Base-by-base conservation (phyloP, 805 yeast species). In the Starmera quercuum region DNA sequence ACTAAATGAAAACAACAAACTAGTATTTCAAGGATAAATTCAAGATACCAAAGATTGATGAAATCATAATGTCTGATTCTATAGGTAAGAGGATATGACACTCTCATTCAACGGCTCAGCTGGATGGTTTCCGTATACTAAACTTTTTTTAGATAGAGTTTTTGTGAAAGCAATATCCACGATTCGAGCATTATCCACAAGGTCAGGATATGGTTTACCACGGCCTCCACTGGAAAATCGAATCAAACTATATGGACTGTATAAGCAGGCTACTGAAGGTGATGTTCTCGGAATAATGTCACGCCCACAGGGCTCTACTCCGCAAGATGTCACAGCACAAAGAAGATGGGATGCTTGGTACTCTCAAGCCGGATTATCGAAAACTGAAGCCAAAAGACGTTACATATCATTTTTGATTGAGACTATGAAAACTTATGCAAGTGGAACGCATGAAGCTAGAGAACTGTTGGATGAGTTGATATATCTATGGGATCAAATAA, bases 221-320 rank as follows among this genome's bases (percentile, higher is more conserved):
- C 66, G 88, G 19, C 95, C 95, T 0, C 87, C 92, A 1, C 70
- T 83, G 3, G 80, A 77, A 34, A 72, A 65, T 39, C 56, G 95
- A 22, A 75, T 80, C 37, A 68, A 67, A 42, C 64, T 85, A 4
- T 85, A 85, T 53, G 95, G 95, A 0, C 66, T 85, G 32, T 85
- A 84, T 59, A 86, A 85, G 48, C 95, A 85, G 52, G 88, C 95
- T 2, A 85, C 94, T 1, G 90, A 83, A 56, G 95, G 95, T 7
- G 76, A 85, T 53, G 86, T 83, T 7, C 71, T 69, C 31, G 79
- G 79, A 2, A 64, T 80, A 27, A 70, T 82, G 75, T 68, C 71
- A 3, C 60, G 86, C 30, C 90, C 90, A 1, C 55, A 57, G 1
- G 88, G 87, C 5, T 56, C 53, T 27, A 56, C 71, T 1, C 63